Conservation (phyloP, 2,329 filamentous ascomycete species). For the Aspergillus pseudoterreus region DNA sequence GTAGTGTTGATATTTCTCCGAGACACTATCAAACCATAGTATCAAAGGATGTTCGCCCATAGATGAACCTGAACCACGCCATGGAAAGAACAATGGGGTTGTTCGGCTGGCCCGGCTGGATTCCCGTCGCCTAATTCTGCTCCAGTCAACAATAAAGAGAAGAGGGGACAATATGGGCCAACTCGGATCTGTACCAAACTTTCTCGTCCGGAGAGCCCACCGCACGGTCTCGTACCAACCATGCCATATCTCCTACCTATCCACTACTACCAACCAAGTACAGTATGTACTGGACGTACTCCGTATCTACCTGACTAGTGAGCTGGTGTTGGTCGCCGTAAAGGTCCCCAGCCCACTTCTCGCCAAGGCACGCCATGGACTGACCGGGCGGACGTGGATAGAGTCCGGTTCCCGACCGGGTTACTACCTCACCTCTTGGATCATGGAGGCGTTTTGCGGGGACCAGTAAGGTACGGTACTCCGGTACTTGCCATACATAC, state of each 20-base stretch:
- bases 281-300: too few relatives aligned
- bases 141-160: not conserved
- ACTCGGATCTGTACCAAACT: slow-evolving; percentile 1
- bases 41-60: not conserved
- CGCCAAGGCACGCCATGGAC: slow-evolving; percentile 2
- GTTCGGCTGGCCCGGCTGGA: not conserved
- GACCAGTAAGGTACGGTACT: not conserved
- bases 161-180: not conserved
- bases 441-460: not conserved
- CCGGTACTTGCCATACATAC: not conserved
- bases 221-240: not conserved
- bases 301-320: not conserved
- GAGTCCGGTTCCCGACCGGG: slow-evolving; percentile 6
- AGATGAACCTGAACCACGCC: not conserved
- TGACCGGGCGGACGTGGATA: slow-evolving; percentile 4
- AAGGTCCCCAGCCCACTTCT: not conserved
- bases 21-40: too few relatives aligned
- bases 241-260: not conserved
- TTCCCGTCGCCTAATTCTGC: not conserved
- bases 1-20: not conserved
- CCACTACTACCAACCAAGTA: not conserved
- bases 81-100: not conserved
- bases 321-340: not conserved
- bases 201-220: not conserved
- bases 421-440: not conserved